phyloP scores from a whole-genome alignment of 495 filamentous ascomycete genomes.

The Massariosphaeria phaeospora region DNA sequence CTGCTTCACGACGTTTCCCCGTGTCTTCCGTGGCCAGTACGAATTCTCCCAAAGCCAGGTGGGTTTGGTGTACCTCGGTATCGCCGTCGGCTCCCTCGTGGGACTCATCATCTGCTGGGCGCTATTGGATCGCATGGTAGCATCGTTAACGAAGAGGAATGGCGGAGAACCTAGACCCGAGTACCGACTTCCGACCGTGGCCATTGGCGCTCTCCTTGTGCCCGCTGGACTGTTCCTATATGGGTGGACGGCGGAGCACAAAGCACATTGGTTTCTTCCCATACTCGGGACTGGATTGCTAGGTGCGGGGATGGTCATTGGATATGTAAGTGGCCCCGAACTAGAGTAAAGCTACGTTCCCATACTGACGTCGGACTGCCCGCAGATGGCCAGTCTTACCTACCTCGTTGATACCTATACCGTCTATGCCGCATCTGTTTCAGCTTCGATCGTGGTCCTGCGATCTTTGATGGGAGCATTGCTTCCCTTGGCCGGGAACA shows the following conservation, averaged over 20 bases:
- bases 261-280: conserved; percentile 37
- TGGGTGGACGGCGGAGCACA: conserved; percentile 37
- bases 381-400: conserved; percentile 13
- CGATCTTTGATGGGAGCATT: conserved; percentile 25
- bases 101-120: conserved; percentile 42
- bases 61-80: conserved; percentile 50
- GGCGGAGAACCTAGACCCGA: conserved; percentile 34
- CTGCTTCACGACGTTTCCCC: conserved; percentile 49
- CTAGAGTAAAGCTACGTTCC: neutral
- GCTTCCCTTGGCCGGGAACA: conserved; percentile 19
- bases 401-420: conserved; percentile 30
- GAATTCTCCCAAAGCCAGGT: conserved; percentile 42
- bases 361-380: neutral
- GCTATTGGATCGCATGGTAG: conserved; percentile 37
- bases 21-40: conserved; percentile 51
- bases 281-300: conserved; percentile 23
- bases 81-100: conserved; percentile 49
- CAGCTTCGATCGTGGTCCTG: conserved; percentile 19
- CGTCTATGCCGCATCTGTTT: conserved; percentile 19
- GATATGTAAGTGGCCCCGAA: conserved; percentile 34
- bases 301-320: conserved; percentile 36
- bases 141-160: conserved; percentile 7
- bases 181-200: conserved; percentile 34
- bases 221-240: conserved; percentile 38
- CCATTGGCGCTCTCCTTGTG: conserved; percentile 31